These are phyloP conservation scores for Oxyria digyna DNA, from an alignment of 148 eudicot genomes.

Conservation along the genomic window DNA sequence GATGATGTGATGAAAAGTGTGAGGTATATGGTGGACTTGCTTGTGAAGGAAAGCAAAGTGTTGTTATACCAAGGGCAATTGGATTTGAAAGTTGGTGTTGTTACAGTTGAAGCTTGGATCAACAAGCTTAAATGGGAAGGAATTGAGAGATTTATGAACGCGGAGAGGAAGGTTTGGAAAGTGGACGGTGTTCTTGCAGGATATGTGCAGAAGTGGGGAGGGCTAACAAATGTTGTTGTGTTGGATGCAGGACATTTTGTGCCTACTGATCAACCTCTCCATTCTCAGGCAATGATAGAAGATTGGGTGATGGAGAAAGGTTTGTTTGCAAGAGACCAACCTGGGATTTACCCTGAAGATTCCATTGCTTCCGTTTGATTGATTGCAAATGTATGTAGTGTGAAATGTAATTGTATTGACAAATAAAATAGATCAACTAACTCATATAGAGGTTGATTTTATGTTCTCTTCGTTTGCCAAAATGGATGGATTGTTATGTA, in stretches of 20 bases:
- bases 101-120: conserved; percentile 72
- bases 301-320: conserved; percentile 77
- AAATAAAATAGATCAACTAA: no score
- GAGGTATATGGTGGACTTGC: conserved; percentile 55
- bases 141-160: conserved; percentile 28
- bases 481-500: no score
- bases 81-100: conserved; percentile 72
- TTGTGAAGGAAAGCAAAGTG: conserved; percentile 45
- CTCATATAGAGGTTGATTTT: no score
- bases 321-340: conserved; percentile 19
- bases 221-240: conserved; percentile 60
- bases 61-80: conserved; percentile 62
- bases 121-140: conserved; percentile 63
- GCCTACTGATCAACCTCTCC: conserved; percentile 62
- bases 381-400: neutral
- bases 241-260: conserved; percentile 79
- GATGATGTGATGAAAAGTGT: conserved; percentile 90
- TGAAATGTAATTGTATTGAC: no score
- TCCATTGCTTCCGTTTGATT: neutral
- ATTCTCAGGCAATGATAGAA: conserved; percentile 69
- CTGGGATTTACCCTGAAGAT: neutral
- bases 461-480: no score
- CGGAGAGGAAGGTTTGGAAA: conserved; percentile 68
- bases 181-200: conserved; percentile 64
- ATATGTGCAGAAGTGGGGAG: conserved; percentile 77